Conservation (phyloP, 257 asterid species). For the Scutellaria barbata region DNA sequence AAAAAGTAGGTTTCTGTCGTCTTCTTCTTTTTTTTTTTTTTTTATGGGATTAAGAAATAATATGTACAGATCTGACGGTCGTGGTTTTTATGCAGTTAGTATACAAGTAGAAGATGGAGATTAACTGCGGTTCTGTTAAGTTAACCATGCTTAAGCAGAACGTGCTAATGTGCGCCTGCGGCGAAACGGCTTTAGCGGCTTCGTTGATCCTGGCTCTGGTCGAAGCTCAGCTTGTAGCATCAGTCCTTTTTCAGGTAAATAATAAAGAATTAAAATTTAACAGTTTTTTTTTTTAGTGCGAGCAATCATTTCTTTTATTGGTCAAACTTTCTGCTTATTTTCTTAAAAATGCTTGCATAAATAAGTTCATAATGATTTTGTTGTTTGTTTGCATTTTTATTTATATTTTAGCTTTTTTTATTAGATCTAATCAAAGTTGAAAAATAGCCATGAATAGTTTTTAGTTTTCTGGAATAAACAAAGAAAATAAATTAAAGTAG, state of each 20-base stretch:
- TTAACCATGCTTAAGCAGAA: conserved; percentile 38
- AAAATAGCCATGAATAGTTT: no score
- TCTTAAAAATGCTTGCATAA: neutral
- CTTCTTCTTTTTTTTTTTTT: neutral
- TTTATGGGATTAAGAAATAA: neutral
- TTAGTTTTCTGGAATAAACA: no score
- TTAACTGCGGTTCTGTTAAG: conserved; percentile 40
- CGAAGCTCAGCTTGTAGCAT: conserved; percentile 44
- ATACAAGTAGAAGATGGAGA: conserved; percentile 42
- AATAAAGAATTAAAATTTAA: neutral
- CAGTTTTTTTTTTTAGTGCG: neutral
- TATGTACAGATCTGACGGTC: conserved; percentile 42
- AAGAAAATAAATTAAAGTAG: no score
- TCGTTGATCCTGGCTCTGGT: conserved; percentile 48
- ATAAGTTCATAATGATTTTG: neutral
- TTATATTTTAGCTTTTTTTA: no score
- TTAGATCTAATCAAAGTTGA: no score
- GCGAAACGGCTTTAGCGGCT: conserved; percentile 51
- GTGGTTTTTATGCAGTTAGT: conserved; percentile 25
- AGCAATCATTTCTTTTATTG: neutral
- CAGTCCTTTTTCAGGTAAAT: conserved; percentile 49
- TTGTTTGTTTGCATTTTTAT: no score
- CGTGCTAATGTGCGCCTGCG: conserved; percentile 53
- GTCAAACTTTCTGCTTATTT: neutral
- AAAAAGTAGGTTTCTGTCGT: conserved; percentile 33